Evolutionary conservation across 306 rosid genomes (phyloP).

Genomic region (Vigna unguiculata): DNA sequence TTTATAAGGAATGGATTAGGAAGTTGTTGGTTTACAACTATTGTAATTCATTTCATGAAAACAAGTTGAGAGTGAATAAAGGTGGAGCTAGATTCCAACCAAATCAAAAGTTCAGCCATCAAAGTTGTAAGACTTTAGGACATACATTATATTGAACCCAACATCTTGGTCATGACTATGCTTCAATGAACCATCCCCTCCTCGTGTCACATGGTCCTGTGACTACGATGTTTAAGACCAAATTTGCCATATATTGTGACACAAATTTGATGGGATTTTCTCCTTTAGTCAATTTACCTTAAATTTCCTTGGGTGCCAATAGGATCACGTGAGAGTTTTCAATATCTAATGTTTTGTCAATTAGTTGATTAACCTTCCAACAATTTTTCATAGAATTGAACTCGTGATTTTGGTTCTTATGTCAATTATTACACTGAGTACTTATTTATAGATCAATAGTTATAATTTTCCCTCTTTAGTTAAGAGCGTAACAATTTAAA

Average conservation of each 20-base stretch:
- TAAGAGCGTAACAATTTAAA: no score
- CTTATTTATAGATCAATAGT: no score
- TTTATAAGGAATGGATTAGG: slow-evolving; percentile 18
- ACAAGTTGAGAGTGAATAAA: slow-evolving; percentile 21
- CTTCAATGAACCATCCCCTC: slow-evolving; percentile 47
- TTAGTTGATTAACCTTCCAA: neutral
- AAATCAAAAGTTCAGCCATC: slow-evolving; percentile 37
- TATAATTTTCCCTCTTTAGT: no score
- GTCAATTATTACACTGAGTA: no score
- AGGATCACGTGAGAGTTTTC: slow-evolving; percentile 37
- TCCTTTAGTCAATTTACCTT: slow-evolving; percentile 40
- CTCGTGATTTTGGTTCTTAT: neutral
- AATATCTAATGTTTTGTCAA: slow-evolving; percentile 23
- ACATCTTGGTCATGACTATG: slow-evolving; percentile 53
- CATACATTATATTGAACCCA: slow-evolving; percentile 54
- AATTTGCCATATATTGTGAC: slow-evolving; percentile 27
- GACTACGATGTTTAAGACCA: slow-evolving; percentile 40
- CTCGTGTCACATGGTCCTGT: slow-evolving; percentile 59
- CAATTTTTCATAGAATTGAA: neutral
- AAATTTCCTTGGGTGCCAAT: slow-evolving; percentile 46
- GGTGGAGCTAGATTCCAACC: slow-evolving; percentile 34
- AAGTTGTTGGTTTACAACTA: neutral
- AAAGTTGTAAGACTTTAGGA: slow-evolving; percentile 54
- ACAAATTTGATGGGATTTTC: slow-evolving; percentile 31
- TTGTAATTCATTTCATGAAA: neutral